These are phyloP conservation scores for Tylopilus balloui DNA, from an alignment of 768 basidiomycete genomes.

Conservation along the genomic window DNA sequence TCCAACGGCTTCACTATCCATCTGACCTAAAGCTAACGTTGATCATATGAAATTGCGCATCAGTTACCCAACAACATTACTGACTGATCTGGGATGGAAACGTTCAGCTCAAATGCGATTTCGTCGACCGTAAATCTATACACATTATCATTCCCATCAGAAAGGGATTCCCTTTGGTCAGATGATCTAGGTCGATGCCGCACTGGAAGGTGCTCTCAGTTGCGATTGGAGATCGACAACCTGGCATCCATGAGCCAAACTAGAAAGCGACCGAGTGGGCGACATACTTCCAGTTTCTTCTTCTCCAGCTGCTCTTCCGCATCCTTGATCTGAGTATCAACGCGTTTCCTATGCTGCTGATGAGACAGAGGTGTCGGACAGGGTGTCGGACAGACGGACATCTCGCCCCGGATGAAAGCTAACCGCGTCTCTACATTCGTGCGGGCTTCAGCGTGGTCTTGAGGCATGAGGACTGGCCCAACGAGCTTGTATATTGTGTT, in stretches of 20 bases:
- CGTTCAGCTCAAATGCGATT: background rate
- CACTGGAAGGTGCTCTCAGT: slow-evolving; percentile 37
- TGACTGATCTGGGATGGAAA: background rate
- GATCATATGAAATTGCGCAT: background rate
- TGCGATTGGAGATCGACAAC: slow-evolving; percentile 64
- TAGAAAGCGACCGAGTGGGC: background rate
- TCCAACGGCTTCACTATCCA: background rate
- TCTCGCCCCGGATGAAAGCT: slow-evolving; percentile 83
- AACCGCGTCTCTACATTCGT: slow-evolving; percentile 84
- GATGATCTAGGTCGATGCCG: slow-evolving; percentile 6
- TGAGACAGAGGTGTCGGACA: slow-evolving; percentile 6
- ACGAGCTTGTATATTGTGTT: slow-evolving; percentile 88
- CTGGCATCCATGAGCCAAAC: slow-evolving; percentile 35
- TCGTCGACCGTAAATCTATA: no score
- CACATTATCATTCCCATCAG: background rate
- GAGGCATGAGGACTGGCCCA: slow-evolving; percentile 85
- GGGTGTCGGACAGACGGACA: slow-evolving; percentile 51
- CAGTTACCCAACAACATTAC: background rate
- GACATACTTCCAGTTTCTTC: slow-evolving; percentile 73
- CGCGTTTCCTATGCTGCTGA: slow-evolving; percentile 53
- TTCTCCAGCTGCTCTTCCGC: slow-evolving; percentile 70
- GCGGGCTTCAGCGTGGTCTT: slow-evolving; percentile 85
- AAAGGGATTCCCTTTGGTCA: background rate
- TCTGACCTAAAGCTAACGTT: background rate
- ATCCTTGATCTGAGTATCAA: slow-evolving; percentile 80